Evolutionary conservation across 108 stramenopile species (phyloP).

Genomic region (Conticribra weissflogii): DNA sequence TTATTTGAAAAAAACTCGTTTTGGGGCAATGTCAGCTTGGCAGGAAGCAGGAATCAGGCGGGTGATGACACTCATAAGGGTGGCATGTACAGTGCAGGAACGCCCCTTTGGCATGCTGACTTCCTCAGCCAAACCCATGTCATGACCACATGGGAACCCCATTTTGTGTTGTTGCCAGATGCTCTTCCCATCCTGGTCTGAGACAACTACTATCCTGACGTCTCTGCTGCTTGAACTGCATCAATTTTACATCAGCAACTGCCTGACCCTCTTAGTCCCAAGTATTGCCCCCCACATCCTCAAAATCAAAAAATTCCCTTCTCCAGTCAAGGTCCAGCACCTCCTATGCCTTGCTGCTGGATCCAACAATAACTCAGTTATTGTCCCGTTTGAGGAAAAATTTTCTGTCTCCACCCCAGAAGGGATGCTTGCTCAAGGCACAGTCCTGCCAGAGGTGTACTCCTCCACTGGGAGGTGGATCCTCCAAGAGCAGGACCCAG

Average conservation of each 20-base stretch:
- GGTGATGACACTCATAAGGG: no score
- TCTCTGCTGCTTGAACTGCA: conserved; percentile 19
- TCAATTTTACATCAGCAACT: conserved; percentile 21
- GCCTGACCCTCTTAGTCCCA: conserved; percentile 54
- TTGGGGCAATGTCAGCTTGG: no score
- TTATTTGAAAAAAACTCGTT: conserved; percentile 11
- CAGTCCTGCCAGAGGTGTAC: conserved; percentile 24
- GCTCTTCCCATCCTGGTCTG: conserved; percentile 19
- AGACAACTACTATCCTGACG: conserved; percentile 31
- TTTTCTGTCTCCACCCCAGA: conserved; percentile 55
- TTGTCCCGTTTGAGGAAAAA: conserved; percentile 43
- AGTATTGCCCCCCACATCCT: conserved; percentile 75
- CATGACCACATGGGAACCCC: conserved; percentile 29
- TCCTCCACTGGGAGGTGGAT: conserved; percentile 76
- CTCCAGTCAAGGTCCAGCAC: conserved; percentile 65
- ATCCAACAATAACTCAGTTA: conserved; percentile 50
- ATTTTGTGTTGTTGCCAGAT: conserved; percentile 31
- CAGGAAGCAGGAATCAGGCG: no score
- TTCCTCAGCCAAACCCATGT: conserved; percentile 73
- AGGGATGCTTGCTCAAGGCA: neutral
- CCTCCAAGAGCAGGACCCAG: conserved; percentile 56
- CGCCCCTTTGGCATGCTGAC: conserved; percentile 65
- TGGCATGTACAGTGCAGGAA: conserved; percentile 45
- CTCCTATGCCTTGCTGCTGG: conserved; percentile 61
- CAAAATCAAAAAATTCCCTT: conserved; percentile 72